Conservation (phyloP, 2,329 filamentous ascomycete genomes). For the Uncinocarpus reesii region DNA sequence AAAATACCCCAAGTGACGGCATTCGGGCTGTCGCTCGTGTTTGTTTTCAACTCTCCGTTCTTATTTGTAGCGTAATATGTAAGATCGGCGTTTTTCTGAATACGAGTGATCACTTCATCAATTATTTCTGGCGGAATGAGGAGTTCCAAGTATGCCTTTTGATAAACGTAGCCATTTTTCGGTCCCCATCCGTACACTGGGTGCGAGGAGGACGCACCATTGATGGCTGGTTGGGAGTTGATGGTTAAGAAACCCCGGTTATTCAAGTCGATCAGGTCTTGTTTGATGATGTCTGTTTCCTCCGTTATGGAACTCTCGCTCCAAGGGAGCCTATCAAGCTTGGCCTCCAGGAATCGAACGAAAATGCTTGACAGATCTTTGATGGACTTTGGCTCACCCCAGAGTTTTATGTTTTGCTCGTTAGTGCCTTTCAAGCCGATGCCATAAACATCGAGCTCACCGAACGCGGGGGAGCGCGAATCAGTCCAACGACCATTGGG, state of each 20-base stretch:
- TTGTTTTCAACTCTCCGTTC: slow-evolving; percentile 69
- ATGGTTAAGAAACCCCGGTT: slow-evolving; percentile 80
- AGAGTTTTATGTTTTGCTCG: slow-evolving; percentile 88
- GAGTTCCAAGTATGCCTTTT: slow-evolving; percentile 93
- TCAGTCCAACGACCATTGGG: slow-evolving; percentile 98
- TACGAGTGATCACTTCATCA: slow-evolving; percentile 62
- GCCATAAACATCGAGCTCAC: slow-evolving; percentile 87
- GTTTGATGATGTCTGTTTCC: slow-evolving; percentile 69
- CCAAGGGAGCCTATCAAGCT: slow-evolving; percentile 80
- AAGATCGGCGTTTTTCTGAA: slow-evolving; percentile 67
- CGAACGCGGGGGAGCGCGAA: slow-evolving; percentile 88
- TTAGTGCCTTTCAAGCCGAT: slow-evolving; percentile 90
- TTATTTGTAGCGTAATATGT: slow-evolving; percentile 93
- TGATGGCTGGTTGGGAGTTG: slow-evolving; percentile 93
- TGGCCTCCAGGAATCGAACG: slow-evolving; percentile 69
- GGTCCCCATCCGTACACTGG: slow-evolving; percentile 90
- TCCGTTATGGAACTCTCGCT: slow-evolving; percentile 77
- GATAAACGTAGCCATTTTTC: slow-evolving; percentile 90
- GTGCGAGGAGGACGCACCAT: slow-evolving; percentile 79
- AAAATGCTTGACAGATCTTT: slow-evolving; percentile 76
- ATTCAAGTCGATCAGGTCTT: slow-evolving; percentile 72
- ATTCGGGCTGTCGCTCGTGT: slow-evolving; percentile 76
- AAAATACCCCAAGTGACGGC: slow-evolving; percentile 99
- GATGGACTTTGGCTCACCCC: slow-evolving; percentile 74
- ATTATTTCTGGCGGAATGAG: slow-evolving; percentile 74